Evolutionary conservation across 179 eudicot genomes (phyloP).

Genomic region (Beta corolliflora): DNA sequence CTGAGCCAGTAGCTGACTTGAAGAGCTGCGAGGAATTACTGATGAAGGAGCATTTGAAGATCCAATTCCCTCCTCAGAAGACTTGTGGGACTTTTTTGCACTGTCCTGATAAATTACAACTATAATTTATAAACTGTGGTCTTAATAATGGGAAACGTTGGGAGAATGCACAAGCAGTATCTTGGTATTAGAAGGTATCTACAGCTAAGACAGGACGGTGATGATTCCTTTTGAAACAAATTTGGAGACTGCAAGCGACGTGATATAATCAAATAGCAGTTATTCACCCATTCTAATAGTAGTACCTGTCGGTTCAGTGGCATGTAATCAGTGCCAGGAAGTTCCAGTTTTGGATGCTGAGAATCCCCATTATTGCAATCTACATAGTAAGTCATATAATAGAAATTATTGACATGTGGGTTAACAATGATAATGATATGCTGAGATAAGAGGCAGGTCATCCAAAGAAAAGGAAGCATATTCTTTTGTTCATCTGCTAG

Average conservation of each 20-base stretch:
- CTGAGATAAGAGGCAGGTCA: not conserved
- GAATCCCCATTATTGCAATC: constrained; percentile 60
- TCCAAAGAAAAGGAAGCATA: not conserved
- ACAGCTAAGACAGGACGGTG: not conserved
- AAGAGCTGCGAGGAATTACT: constrained; percentile 33
- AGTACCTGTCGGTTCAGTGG: constrained; percentile 58
- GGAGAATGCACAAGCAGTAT: not conserved
- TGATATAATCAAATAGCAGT: not conserved
- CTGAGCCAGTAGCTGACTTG: constrained; percentile 56
- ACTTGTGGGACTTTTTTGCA: constrained; percentile 3
- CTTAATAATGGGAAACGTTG: not conserved
- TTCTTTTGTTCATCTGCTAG: constrained; percentile 1
- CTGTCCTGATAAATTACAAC: constrained; percentile 26
- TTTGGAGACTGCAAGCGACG: not conserved
- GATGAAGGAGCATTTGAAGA: constrained; percentile 26
- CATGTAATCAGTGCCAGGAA: constrained; percentile 65
- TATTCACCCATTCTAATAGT: not conserved
- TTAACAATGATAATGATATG: not conserved
- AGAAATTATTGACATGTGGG: not conserved
- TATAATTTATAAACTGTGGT: not conserved
- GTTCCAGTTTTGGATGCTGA: constrained; percentile 64
- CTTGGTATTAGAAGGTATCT: not conserved
- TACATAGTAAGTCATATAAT: constrained; percentile 29
- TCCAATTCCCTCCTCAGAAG: constrained; percentile 19
- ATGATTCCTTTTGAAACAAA: not conserved